Percentiles rank a stretch among this genome's conserved stretches.
These are phyloP conservation scores for Ganoderma multipileum DNA, from an alignment of 1,284 basidiomycete genomes.

Conservation along the genomic window DNA sequence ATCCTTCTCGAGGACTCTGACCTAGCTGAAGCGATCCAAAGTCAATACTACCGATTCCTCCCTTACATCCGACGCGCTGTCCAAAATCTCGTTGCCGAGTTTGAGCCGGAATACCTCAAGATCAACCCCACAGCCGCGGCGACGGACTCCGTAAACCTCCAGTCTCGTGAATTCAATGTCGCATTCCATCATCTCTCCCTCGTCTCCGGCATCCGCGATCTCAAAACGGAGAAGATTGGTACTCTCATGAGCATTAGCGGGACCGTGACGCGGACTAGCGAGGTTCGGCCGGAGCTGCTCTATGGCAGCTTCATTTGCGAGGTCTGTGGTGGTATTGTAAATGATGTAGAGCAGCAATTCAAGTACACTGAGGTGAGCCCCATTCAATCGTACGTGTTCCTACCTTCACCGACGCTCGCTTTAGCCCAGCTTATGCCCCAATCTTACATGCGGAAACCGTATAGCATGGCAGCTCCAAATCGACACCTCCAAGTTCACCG, in stretches of 20 bases:
- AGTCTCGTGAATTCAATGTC: constrained; percentile 92
- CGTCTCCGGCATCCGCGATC: constrained; percentile 93
- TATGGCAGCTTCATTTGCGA: constrained; percentile 95
- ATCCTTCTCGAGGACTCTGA: constrained; percentile 91
- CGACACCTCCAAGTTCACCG: constrained; percentile 95
- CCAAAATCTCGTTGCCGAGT: constrained; percentile 87
- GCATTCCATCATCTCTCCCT: constrained; percentile 97
- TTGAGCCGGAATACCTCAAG: constrained; percentile 93
- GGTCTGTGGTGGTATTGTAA: constrained; percentile 86
- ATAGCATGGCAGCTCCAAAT: constrained; percentile 94
- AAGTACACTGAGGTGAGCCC: constrained; percentile 94
- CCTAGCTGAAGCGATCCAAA: constrained; percentile 90
- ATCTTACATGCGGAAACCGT: constrained; percentile 92
- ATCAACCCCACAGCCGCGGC: constrained; percentile 83
- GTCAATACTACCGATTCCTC: constrained; percentile 96
- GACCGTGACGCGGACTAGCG: constrained; percentile 96
- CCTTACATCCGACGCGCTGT: constrained; percentile 93
- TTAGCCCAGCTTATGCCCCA: constrained; percentile 92
- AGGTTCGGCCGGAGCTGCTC: constrained; percentile 95
- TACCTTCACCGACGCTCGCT: constrained; percentile 13
- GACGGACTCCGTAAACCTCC: constrained; percentile 84
- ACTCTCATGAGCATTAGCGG: constrained; percentile 94
- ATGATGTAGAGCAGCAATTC: constrained; percentile 99
- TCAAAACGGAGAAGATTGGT: constrained; percentile 93
- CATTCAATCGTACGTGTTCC: neutral